phyloP scores from a whole-genome alignment of 176 grass and related monocot genomes.

The Oryza punctata region DNA sequence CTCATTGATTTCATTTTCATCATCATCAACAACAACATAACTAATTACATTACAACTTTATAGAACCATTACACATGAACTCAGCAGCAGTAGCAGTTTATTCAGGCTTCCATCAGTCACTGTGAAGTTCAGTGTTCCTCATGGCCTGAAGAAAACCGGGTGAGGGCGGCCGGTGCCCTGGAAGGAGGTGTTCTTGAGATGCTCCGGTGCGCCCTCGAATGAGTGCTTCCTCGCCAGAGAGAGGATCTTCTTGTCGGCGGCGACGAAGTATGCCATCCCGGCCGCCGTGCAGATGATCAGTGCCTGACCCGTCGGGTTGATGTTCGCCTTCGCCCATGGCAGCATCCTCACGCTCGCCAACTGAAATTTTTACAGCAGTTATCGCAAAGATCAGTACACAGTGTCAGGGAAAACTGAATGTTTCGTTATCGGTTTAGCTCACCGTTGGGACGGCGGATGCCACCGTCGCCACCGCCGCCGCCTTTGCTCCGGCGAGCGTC shows the following conservation, averaged over 20 bases:
- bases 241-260: slow-evolving; percentile 64
- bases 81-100: too few relatives aligned
- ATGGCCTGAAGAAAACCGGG: slow-evolving; percentile 42
- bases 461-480: too few relatives aligned
- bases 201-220: slow-evolving; percentile 36
- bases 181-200: slow-evolving; percentile 54
- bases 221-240: slow-evolving; percentile 65
- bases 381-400: background rate
- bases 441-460: too few relatives aligned
- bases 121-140: background rate
- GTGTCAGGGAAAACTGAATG: background rate
- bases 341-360: slow-evolving; percentile 72
- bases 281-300: slow-evolving; percentile 76
- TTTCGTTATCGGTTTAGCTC: background rate
- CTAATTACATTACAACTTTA: too few relatives aligned
- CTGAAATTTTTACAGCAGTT: slow-evolving; percentile 21
- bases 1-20: too few relatives aligned
- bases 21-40: too few relatives aligned
- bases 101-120: too few relatives aligned
- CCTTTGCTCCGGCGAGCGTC: too few relatives aligned
- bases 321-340: slow-evolving; percentile 65
- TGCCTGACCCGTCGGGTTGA: slow-evolving; percentile 72
- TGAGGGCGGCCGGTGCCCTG: slow-evolving; percentile 19
- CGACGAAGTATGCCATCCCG: slow-evolving; percentile 73
- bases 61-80: too few relatives aligned